Evolutionary conservation across 1,284 basidiomycete genomes (phyloP), one percentile per base, ranked within the genome.

Genomic region (Cerrena zonata): DNA sequence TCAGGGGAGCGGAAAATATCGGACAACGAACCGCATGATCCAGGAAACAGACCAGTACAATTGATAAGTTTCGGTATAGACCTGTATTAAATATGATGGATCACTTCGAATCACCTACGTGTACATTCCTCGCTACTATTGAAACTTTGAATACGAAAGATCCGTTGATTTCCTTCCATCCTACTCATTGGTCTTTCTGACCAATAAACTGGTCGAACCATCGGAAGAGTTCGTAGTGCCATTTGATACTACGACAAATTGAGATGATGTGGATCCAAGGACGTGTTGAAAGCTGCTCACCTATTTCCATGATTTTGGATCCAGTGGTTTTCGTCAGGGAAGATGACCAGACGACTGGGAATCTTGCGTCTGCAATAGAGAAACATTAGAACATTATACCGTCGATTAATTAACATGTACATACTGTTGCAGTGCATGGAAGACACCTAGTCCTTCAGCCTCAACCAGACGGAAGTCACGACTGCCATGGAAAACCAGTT

Each of bases 261-360:
- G 7, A 34, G 30, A 34, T 34, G 7, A 34, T 7, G 30, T 15
- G 15, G 30, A n/a, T n/a, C n/a, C 7, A 7, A 15, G 30, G 7
- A 34, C 30, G 15, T 34, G 30, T 7, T 15, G 7, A 15, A 47
- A 18, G n/a, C n/a, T 30, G 58, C 69, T 30, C 26, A 80, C 80
- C 79, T 87, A 60, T 90, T 90, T 48, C 82, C 83, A 55, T 84
- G 84, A 51, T 88, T 79, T 53, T 87, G 58, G 10, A 90, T 89
- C 90, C 90, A 94, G 66, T 95, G 93, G 61, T 95, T 95, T 73
- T 96, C 94, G 60, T 91, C 85, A 0, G 89, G 89, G 78, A 96
- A 96, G 58, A 94, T 83, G 10, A 96, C 79, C 45, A 96, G 76
- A 46, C 94, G 80, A 55, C 82, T 88, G 4, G 89, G 88, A 25